Conservation (phyloP, 805 yeast species). For the Candida silvicultrix region DNA sequence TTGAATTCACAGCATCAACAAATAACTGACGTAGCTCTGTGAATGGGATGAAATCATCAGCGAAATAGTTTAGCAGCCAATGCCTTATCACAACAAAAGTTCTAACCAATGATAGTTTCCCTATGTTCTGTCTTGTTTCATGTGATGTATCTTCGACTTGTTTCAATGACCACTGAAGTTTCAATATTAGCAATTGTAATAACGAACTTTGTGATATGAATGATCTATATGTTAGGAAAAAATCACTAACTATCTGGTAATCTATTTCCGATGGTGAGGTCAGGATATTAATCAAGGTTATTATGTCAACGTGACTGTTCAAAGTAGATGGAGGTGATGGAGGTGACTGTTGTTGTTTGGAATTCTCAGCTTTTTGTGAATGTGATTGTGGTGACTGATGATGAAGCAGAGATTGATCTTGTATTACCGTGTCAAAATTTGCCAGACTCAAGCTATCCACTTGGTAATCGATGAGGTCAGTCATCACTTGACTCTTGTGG, state of each 20-base stretch:
- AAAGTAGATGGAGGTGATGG: background rate
- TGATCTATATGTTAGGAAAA: slow-evolving; percentile 75
- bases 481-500: background rate
- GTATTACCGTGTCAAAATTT: background rate
- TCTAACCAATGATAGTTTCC: slow-evolving; percentile 65
- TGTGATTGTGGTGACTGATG: background rate
- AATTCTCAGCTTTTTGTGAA: background rate
- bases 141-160: slow-evolving; percentile 20
- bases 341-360: background rate
- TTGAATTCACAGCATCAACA: slow-evolving; percentile 27
- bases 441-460: background rate
- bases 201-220: slow-evolving; percentile 56
- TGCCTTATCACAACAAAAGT: slow-evolving; percentile 84
- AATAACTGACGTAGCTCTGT: slow-evolving; percentile 40
- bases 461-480: background rate
- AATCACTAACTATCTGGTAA: slow-evolving; percentile 75
- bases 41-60: slow-evolving; percentile 69
- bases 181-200: slow-evolving; percentile 51
- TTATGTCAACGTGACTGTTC: slow-evolving; percentile 9
- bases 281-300: slow-evolving; percentile 12
- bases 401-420: background rate
- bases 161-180: slow-evolving; percentile 69
- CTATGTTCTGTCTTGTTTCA: slow-evolving; percentile 35
- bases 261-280: slow-evolving; percentile 38
- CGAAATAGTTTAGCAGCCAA: slow-evolving; percentile 84